phyloP scores from a whole-genome alignment of 1,284 basidiomycete genomes.

The Lentinus polychrous region DNA sequence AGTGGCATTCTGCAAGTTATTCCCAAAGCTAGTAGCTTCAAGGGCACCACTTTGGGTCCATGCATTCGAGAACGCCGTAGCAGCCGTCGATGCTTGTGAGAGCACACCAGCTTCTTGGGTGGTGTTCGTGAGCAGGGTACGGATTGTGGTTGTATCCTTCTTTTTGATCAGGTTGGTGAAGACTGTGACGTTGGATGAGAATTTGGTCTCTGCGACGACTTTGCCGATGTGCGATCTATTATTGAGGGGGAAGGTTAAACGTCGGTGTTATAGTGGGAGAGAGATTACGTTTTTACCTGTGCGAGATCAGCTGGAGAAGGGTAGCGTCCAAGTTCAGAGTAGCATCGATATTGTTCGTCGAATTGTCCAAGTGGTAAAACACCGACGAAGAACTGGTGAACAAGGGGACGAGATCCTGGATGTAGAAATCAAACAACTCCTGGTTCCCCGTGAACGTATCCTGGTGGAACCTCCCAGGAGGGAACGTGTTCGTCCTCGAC shows the following conservation, averaged over 20 bases:
- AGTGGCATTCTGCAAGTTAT: constrained; percentile 9
- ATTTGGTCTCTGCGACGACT: constrained; percentile 17
- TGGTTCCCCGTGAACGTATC: constrained; percentile 12
- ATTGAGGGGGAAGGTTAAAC: not conserved
- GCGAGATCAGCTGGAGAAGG: constrained; percentile 11
- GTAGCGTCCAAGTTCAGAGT: constrained; percentile 11
- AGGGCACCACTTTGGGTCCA: constrained; percentile 11
- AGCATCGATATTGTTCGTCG: constrained; percentile 12
- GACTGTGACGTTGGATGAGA: constrained; percentile 9
- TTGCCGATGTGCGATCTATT: constrained; percentile 14
- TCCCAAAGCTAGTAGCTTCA: constrained; percentile 7
- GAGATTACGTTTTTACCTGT: constrained; percentile 7
- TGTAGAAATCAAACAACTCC: constrained; percentile 12
- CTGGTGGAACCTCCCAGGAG: constrained; percentile 15
- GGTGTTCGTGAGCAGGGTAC: constrained; percentile 12
- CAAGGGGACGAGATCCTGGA: constrained; percentile 11
- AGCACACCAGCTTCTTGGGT: constrained; percentile 16
- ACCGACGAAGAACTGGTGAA: constrained; percentile 8
- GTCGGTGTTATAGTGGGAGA: not conserved
- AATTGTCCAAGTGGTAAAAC: constrained; percentile 14
- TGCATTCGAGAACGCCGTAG: constrained; percentile 9
- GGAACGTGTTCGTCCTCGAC: constrained; percentile 9
- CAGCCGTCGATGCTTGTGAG: constrained; percentile 11
- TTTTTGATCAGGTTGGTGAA: constrained; percentile 12
- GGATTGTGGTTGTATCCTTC: constrained; percentile 9